Evolutionary conservation across 169 alveolate species (phyloP).

Genomic region (Plasmodium fragile): DNA sequence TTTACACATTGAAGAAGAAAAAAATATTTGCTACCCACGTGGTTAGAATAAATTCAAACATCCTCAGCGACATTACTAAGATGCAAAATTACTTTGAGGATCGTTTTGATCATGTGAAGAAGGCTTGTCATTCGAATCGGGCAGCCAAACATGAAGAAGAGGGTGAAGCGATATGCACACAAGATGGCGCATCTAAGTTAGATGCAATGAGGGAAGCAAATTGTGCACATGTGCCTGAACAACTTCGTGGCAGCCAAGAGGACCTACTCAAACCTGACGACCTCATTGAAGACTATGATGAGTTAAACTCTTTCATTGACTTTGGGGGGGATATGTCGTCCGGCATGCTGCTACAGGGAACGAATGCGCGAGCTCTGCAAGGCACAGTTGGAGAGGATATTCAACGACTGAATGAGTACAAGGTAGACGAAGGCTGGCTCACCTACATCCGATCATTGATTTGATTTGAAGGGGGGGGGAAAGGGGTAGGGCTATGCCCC

Average conservation of each 20-base stretch:
- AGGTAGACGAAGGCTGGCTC: constrained; percentile 61
- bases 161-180: not conserved
- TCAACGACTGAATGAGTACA: constrained; percentile 3
- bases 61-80: not conserved
- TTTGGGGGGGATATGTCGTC: constrained; percentile 20
- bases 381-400: not conserved
- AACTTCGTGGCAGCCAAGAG: not conserved
- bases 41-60: constrained; percentile 2
- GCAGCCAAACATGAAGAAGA: not conserved
- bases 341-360: constrained; percentile 31
- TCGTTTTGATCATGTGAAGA: not conserved
- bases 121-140: not conserved
- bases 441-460: constrained; percentile 58
- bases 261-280: constrained; percentile 17
- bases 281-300: constrained; percentile 32
- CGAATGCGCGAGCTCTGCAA: not conserved
- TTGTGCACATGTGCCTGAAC: not conserved
- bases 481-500: not conserved
- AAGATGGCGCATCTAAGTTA: not conserved
- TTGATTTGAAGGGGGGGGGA: not conserved
- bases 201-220: not conserved
- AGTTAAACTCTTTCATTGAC: constrained; percentile 50
- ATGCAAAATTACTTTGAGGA: constrained; percentile 8
- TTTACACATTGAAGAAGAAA: constrained; percentile 25
- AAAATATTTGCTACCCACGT: constrained; percentile 1